Conservation (phyloP, 2,329 filamentous ascomycete species). For the Elsinoe fawcettii region DNA sequence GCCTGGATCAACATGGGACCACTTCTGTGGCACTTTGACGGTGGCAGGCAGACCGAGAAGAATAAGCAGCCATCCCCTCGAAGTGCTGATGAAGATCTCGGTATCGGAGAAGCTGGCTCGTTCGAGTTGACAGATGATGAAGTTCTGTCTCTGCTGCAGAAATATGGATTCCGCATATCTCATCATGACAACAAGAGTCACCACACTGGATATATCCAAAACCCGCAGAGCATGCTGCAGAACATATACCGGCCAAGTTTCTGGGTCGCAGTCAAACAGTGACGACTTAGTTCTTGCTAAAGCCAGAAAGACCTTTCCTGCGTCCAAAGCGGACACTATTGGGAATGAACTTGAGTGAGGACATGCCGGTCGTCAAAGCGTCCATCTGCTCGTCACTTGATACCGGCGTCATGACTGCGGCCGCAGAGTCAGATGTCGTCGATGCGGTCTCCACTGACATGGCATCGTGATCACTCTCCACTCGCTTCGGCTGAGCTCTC, state of each 20-base stretch:
- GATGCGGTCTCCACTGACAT: slow-evolving; percentile 4
- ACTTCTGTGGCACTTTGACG: slow-evolving; percentile 91
- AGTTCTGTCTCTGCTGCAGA: slow-evolving; percentile 65
- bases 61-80: slow-evolving; percentile 30
- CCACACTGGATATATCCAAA: slow-evolving; percentile 73
- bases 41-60: slow-evolving; percentile 46
- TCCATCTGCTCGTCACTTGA: slow-evolving; percentile 50
- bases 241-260: slow-evolving; percentile 71
- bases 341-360: slow-evolving; percentile 63
- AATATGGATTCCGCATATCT: slow-evolving; percentile 64
- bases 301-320: slow-evolving; percentile 33
- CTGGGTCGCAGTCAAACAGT: slow-evolving; percentile 73
- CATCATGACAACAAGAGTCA: slow-evolving; percentile 44
- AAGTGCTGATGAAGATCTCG: slow-evolving; percentile 32
- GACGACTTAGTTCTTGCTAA: slow-evolving; percentile 7
- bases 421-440: neutral
- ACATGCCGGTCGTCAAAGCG: slow-evolving; percentile 60
- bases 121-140: slow-evolving; percentile 89
- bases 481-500: neutral
- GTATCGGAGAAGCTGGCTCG: slow-evolving; percentile 80
- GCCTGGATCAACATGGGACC: slow-evolving; percentile 86
- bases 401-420: slow-evolving; percentile 3
- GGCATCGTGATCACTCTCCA: neutral
- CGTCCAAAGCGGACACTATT: slow-evolving; percentile 58
- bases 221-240: slow-evolving; percentile 75